Evolutionary conservation across 495 filamentous ascomycete species (phyloP), one percentile per base, ranked within the genome.

Genomic region (Echria macrotheca): DNA sequence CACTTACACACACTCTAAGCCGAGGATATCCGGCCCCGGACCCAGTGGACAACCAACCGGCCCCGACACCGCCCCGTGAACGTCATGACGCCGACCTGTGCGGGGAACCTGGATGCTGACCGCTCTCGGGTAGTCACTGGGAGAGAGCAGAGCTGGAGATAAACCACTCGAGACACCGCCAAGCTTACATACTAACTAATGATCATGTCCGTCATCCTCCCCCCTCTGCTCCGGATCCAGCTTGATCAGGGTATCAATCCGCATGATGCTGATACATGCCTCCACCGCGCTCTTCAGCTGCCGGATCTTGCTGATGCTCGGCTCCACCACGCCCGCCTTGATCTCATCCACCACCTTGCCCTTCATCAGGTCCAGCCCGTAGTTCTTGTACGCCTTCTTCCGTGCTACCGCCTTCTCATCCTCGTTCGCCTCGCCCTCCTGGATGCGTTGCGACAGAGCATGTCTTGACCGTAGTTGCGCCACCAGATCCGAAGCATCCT

Each of bases 241-340:
- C 74, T 95, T 95, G 69, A 99, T 97, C 72, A 99, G 78, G 53
- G 93, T 99, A 75, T 99, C 93, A 63, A 99, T 99, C 60, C 93
- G 82, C 94, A 99, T 96, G 65, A 99, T 96, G 61, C 90, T 85
- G 70, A 99, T 96, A 69, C 94, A 97, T 50, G 93, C 93, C 74
- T 99, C 93, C 44, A 97, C 93, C 42, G 94, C 94, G 75, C 85
- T 90, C 85, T 99, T 99, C 58, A 99, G 73, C 75, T 96, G 91
- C 73, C 89, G 85, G 58, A 99, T 79, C 79, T 99, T 99, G 78
- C 91, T 96, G 79, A 99, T 91, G 69, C 86, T 91, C 23, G 93
- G 93, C 74, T 99, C 93, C 65, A 97, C 62, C 63, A 97, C 91
- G 60, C 93, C 93, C 12, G 86, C 85, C 80, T 95, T 96, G 59